Evolutionary conservation across 768 basidiomycete genomes (phyloP), one percentile per base, ranked within the genome.

Genomic region (Naganishia friedmannii): DNA sequence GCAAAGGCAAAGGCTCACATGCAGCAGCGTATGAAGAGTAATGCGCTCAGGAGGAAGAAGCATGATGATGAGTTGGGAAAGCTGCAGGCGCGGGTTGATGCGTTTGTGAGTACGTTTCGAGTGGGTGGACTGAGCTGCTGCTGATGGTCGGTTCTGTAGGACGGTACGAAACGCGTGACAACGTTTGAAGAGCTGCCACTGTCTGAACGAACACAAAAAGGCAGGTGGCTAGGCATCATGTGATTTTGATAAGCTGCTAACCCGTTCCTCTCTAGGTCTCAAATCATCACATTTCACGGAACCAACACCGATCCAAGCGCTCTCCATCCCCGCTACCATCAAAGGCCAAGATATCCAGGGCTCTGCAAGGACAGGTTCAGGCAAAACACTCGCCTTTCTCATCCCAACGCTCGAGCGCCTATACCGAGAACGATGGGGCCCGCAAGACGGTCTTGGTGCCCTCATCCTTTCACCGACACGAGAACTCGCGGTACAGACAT

Each of bases 401-500:
- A 83, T 90, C 31, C 89, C 89, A 0, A 80, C 87, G 7, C 83
- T 90, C 55, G 89, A 90, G 79, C 82, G 85, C 29, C 83, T 90
- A 28, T 86, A 88, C 73, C 83, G 88, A 53, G 83, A 83, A 70
- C 88, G 86, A 76, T 90, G 89, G 89, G 88, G 88, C 0, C 87
- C 87, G 8, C 85, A 86, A 72, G 89, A 90, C 74, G 89, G 89
- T 2, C 82, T 90, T 19, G 94, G 95, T 8, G 95, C 93, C 1
- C 81, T 99, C 57, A 88, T 98, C 72, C 91, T 99, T 66, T 93
- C 91, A 0, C 95, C 95, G 3, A 97, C 95, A 1, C 85, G 94
- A 54, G 95, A 98, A 81, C 82, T 97, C 73, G 95, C 95, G 1
- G 91, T 98, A 21, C 96, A 99, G 84, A 99, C 97, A 70, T 99